Base-by-base conservation (phyloP, 306 rosid genomes). In the Glycine tomentella region DNA sequence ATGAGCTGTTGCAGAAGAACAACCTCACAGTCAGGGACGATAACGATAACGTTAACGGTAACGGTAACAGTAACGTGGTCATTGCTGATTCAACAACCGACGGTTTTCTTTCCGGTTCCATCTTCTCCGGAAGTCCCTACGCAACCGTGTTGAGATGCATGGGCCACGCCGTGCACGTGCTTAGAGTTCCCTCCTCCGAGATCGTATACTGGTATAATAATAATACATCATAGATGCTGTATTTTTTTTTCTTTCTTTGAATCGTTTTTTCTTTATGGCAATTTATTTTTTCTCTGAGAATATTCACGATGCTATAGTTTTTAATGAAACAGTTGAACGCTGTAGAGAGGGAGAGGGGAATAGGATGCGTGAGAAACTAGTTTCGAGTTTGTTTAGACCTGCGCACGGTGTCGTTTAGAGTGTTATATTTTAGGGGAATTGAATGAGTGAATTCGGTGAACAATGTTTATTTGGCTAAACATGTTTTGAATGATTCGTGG, bases 101-200 rank as follows among this genome's bases (percentile, higher is more conserved):
- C 50, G 76, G 83, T 58, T 53, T 31, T 2, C 17, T 84, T 31
- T 76, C 86, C 12, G 89, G 91, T 0, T 82, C 34, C 82, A 85
- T 78, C 88, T 63, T 66, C 64, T 77, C 88, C 5, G 75, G 61
- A 10, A 74, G 83, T 77, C 89, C 93, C 2, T 88, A 85, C 66
- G 88, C 81, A 13, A 84, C 74, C 55, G 77, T 87, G n/a, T 64
- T 92, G 88, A 88, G 87, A 40, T 75, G 82, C n/a, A 86, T 89
- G 81, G 95, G 94, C 2, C 93, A 82, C 72, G 91, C 94, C 42
- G 88, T 92, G 85, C 84, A 81, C 79, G 89, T 91, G 2, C 86
- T 78, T 65, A 50, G 66, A 46, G 87, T 88, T 59, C 81, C 89
- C 69, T 81, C 90, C 6, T 88, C 90, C 51, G 85, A 89, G 89